Evolutionary conservation across 1,284 basidiomycete genomes (phyloP), one percentile per base, ranked within the genome.

Genomic region (Irpex sp.): DNA sequence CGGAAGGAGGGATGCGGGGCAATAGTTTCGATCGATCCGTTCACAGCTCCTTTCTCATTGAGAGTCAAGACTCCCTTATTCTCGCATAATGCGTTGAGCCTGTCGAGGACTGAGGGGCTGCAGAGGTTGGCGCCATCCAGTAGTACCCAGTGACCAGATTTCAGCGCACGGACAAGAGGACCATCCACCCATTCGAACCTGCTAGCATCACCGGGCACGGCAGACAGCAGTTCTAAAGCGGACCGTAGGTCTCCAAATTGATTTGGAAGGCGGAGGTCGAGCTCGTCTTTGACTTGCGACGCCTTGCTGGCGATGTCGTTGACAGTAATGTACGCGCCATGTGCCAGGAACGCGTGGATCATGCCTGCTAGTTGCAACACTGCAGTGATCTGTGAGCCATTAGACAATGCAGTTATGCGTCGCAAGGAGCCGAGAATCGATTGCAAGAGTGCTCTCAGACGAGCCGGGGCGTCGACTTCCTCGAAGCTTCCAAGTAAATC

Each of bases 401-500:
- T 43, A 19, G 65, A 61, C 1, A 78, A 76, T 37, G 81, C 80
- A 26, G 79, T 72, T 35, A 80, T 68, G 7, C 69, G 65, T 47
- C 85, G 78, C 1, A 83, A 60, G 1, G 85, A 65, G 36, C 65
- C 65, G 11, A 83, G 64, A 5, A 80, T 67, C 9, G 81, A 76
- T 31, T 79, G 75, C 13, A 83, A 71, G 13, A 83, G 59, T n/a
- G 70, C 68, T 5, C 74, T 62, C 46, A 81, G 66, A 26, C 79
- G 80, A 49, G 77, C 77, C 26, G 71, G 74, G 33, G 74, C 61
- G 71, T 93, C 89, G 39, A 89, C 87, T 77, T 99, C 97, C 77
- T 99, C 97, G 71, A 98, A 99, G 68, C 93, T 92, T 56, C 97
- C 97, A 47, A 99, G 79, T 43, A 99, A 89, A 75, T 99, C 97